Evolutionary conservation across 257 asterid species (phyloP).

Genomic region (Capsicum baccatum): DNA sequence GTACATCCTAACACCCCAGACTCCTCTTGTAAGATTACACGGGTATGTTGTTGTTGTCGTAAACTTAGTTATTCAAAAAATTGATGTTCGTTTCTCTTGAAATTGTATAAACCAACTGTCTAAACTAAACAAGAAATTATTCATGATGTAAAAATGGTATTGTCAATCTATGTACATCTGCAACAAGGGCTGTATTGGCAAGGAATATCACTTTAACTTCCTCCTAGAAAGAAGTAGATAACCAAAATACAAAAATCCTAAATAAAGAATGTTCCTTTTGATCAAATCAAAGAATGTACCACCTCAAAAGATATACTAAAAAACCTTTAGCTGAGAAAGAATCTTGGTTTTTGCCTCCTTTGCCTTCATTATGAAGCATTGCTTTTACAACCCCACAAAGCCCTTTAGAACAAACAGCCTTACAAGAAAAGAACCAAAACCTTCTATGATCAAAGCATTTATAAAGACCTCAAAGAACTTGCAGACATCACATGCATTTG

Average conservation of each 20-base stretch:
- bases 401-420: constrained; percentile 55
- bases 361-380: constrained; percentile 62
- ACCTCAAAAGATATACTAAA: constrained; percentile 21
- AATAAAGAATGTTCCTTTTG: constrained; percentile 27
- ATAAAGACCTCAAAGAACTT: constrained; percentile 39
- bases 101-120: background rate
- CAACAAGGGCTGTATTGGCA: background rate
- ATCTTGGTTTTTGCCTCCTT: constrained; percentile 42
- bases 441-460: constrained; percentile 23
- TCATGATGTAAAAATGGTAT: background rate
- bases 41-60: background rate
- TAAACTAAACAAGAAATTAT: background rate
- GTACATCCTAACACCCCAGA: too few relatives aligned
- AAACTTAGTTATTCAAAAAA: background rate
- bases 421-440: constrained; percentile 77
- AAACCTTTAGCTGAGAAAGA: constrained; percentile 22
- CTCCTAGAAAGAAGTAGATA: background rate
- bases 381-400: constrained; percentile 57
- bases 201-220: constrained; percentile 25
- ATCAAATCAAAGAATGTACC: constrained; percentile 33
- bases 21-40: too few relatives aligned
- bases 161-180: background rate
- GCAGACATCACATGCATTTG: constrained; percentile 31
- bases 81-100: background rate
- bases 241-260: background rate